Conservation (phyloP, 106 monocot species). For the Posidonia australis region DNA sequence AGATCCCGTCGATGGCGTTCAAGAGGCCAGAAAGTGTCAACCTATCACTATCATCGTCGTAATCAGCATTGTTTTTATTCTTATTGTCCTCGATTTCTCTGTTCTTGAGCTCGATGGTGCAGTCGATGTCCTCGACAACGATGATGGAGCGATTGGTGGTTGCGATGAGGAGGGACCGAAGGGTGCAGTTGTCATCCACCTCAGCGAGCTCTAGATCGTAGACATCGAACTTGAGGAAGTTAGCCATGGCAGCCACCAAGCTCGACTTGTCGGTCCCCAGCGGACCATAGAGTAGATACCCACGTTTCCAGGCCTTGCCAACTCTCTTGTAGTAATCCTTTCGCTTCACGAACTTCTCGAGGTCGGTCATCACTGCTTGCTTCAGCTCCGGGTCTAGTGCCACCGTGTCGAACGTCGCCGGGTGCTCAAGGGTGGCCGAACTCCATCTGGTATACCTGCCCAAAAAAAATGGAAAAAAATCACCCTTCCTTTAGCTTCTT, state of each 20-base stretch:
- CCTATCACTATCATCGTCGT: background rate
- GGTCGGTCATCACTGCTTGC: constrained; percentile 18
- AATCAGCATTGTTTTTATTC: too few species aligned
- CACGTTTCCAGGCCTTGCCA: constrained; percentile 13
- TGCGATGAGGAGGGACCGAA: constrained; percentile 2
- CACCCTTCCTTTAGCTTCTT: too few species aligned
- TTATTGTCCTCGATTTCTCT: background rate
- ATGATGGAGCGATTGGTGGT: constrained; percentile 12
- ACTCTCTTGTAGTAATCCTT: constrained; percentile 15
- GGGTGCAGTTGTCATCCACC: background rate
- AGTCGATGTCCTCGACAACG: constrained; percentile 14
- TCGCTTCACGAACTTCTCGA: constrained; percentile 25
- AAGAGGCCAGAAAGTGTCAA: constrained; percentile 6
- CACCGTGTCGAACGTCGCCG: constrained; percentile 37
- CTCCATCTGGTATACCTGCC: constrained; percentile 10
- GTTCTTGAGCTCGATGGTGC: constrained; percentile 2
- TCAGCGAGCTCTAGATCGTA: constrained; percentile 11
- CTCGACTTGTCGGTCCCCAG: constrained; percentile 16
- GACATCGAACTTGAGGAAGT: constrained; percentile 14
- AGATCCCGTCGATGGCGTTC: constrained; percentile 7
- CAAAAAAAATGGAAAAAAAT: too few species aligned
- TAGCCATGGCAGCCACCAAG: constrained; percentile 19
- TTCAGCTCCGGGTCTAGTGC: constrained; percentile 34
- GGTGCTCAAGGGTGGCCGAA: constrained; percentile 24
- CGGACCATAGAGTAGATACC: constrained; percentile 14